Evolutionary conservation across 768 basidiomycete species (phyloP).

Genomic region (Lentinula detonsa): DNA sequence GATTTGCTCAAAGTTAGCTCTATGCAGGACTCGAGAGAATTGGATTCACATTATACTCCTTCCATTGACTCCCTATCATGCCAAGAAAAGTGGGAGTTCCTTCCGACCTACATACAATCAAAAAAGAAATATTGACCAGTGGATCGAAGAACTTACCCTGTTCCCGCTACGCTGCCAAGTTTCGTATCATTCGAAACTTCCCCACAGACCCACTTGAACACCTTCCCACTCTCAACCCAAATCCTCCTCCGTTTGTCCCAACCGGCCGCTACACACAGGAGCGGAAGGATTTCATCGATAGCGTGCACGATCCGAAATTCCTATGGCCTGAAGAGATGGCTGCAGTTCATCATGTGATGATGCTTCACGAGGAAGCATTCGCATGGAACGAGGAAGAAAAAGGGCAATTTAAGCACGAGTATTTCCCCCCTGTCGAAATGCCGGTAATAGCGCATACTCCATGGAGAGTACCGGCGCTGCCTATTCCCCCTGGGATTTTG

Average conservation of each 20-base stretch:
- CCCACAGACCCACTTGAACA: conserved; percentile 19
- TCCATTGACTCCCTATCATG: too few species aligned
- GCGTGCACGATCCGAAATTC: conserved; percentile 15
- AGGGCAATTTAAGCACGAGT: conserved; percentile 14
- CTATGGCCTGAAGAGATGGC: conserved; percentile 22
- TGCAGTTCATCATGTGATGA: conserved; percentile 16
- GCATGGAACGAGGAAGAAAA: conserved; percentile 25
- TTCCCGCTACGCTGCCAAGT: too few species aligned
- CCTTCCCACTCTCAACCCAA: conserved; percentile 12
- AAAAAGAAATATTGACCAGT: too few species aligned
- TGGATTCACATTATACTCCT: too few species aligned
- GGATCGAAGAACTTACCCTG: too few species aligned
- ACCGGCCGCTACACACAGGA: conserved; percentile 15
- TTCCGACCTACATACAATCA: too few species aligned
- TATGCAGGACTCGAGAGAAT: too few species aligned
- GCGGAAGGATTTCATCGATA: conserved; percentile 12
- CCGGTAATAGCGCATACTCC: conserved; percentile 16
- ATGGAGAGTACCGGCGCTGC: conserved; percentile 11
- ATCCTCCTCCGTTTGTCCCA: conserved; percentile 17
- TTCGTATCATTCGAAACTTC: background rate
- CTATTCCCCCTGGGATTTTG: conserved; percentile 17
- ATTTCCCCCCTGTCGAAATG: conserved; percentile 15
- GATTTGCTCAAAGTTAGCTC: too few species aligned
- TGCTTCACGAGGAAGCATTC: conserved; percentile 17
- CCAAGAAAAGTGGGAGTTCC: too few species aligned